Base-by-base conservation (phyloP, 331 rosid species). In the Malus hybrid region DNA sequence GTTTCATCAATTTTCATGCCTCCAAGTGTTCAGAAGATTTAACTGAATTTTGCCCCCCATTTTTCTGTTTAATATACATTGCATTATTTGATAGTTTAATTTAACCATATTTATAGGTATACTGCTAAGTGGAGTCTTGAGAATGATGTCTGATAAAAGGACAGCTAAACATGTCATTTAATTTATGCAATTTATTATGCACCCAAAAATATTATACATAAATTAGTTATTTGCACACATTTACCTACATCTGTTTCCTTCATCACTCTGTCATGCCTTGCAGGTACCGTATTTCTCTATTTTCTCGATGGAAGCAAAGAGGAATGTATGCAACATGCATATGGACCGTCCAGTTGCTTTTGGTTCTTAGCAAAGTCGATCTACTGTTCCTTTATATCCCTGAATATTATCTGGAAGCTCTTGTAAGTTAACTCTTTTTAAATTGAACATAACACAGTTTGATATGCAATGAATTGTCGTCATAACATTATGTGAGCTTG, bases 321-420 rank as follows among this genome's bases (percentile, higher is more conserved):
- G 99, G 96, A 80, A 94, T 94, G 99, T 94, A 90, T 84, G 99
- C 99, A 75, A 80, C 86, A 84, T 94, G 99, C 91, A 82, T 92
- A 89, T 94, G 97, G 99, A 88, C 95, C 80, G 96, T 92, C 72
- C 97, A 94, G 83, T 84, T 94, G 89, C 89, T 94, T 78, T 83
- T 94, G 84, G 93, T 87, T 81, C 93, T 94, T 74, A 90, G 97
- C 88, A 94, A 90, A 86, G 79, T 86, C 85, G 97, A 92, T 85
- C 85, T 89, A 0, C 80, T 94, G 82, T 94, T 94, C 68, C 20
- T 83, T 33, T 94, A 84, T 79, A 78, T 87, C 82, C 99, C 99
- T 80, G 99, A 92, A 84, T 92, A 83, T 80, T 94, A 92, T 86
- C 76, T 94, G 76, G 99, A 89, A 84, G 85, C 97, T 58, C 85